Evolutionary conservation across 495 filamentous ascomycete genomes (phyloP).

Genomic region (Neurospora africana): DNA sequence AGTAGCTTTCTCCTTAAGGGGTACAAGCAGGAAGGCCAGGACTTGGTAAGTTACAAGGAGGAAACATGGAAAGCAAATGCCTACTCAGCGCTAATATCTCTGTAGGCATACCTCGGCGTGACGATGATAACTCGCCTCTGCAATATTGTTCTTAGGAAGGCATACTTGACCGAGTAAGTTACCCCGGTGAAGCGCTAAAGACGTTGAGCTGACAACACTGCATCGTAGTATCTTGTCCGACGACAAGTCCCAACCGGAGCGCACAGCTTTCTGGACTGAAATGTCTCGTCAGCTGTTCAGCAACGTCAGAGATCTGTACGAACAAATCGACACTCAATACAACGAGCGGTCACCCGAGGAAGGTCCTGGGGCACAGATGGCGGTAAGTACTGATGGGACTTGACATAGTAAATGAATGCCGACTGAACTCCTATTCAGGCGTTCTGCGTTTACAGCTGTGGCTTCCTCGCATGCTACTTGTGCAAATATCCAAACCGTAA

Average conservation of each 20-base stretch:
- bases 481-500: slow-evolving; percentile 36
- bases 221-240: slow-evolving; percentile 29
- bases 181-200: neutral
- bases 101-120: slow-evolving; percentile 37
- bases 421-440: slow-evolving; percentile 17
- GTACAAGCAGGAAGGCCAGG: slow-evolving; percentile 32
- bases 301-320: slow-evolving; percentile 34
- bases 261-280: slow-evolving; percentile 26
- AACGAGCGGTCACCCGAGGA: slow-evolving; percentile 28
- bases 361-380: slow-evolving; percentile 40
- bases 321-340: slow-evolving; percentile 38
- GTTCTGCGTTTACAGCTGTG: slow-evolving; percentile 42
- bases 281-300: slow-evolving; percentile 38
- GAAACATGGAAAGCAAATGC: neutral
- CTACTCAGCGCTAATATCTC: neutral
- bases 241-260: slow-evolving; percentile 25
- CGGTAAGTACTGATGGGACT: slow-evolving; percentile 19
- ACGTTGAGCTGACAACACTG: neutral
- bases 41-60: slow-evolving; percentile 22
- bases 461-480: slow-evolving; percentile 36
- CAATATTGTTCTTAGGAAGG: slow-evolving; percentile 40
- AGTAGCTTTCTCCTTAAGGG: slow-evolving; percentile 30
- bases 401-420: neutral
- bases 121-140: slow-evolving; percentile 39
- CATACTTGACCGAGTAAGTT: slow-evolving; percentile 36